A percentile compares a stretch with the other conserved stretches of the same genome.
These are phyloP conservation scores for Fusarium incarnatum DNA, from an alignment of 2,329 filamentous ascomycete species.

Conservation along the genomic window DNA sequence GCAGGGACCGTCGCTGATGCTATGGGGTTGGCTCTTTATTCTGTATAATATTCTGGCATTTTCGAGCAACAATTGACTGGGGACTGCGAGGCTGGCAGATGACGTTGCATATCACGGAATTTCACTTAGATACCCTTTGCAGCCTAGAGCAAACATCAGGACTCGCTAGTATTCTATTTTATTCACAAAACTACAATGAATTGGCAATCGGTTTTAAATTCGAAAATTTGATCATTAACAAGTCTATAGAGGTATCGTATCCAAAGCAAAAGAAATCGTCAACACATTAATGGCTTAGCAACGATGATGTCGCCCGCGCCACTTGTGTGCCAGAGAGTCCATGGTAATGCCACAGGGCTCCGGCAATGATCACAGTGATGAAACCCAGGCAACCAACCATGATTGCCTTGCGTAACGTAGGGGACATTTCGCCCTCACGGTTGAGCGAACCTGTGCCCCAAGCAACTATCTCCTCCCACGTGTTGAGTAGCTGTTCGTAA, in stretches of 20 bases:
- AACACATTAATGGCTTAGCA: conserved; percentile 38
- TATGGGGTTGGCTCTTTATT: conserved; percentile 46
- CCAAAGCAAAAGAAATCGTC: conserved; percentile 18
- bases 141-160: background rate
- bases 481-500: conserved; percentile 50
- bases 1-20: conserved; percentile 56
- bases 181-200: background rate
- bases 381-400: conserved; percentile 44
- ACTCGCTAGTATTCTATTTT: background rate
- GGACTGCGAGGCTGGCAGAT: background rate
- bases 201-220: background rate
- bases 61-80: background rate
- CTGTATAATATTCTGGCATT: background rate
- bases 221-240: conserved; percentile 35
- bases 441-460: conserved; percentile 45
- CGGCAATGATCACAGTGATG: conserved; percentile 44
- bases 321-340: conserved; percentile 35
- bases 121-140: conserved; percentile 37
- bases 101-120: background rate
- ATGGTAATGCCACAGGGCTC: conserved; percentile 44
- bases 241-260: conserved; percentile 35
- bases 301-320: conserved; percentile 34
- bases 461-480: conserved; percentile 35
- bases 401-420: conserved; percentile 37
- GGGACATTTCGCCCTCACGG: conserved; percentile 38